Conservation (phyloP, 441 rosid genomes). For the Eutrema salsugineum region DNA sequence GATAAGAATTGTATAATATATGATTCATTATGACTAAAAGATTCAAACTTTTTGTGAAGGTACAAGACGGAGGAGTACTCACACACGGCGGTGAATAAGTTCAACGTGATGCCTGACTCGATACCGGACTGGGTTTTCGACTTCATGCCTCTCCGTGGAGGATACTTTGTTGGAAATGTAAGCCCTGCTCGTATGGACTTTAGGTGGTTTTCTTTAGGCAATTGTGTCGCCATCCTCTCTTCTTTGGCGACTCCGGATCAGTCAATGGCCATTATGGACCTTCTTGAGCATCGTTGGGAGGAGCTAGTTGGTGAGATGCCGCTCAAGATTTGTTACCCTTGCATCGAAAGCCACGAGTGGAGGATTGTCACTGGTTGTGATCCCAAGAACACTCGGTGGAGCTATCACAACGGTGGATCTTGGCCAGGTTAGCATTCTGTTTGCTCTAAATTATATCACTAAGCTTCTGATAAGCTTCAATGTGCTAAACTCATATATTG, state of each 20-base stretch:
- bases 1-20: background rate
- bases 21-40: background rate
- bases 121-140: constrained; percentile 94
- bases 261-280: constrained; percentile 92
- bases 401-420: constrained; percentile 97
- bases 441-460: background rate
- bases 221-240: constrained; percentile 79
- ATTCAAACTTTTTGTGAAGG: constrained; percentile 31
- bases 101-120: constrained; percentile 91
- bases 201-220: constrained; percentile 90
- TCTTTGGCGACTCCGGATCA: constrained; percentile 93
- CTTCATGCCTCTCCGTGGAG: constrained; percentile 93
- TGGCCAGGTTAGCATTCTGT: constrained; percentile 83
- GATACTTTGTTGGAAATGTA: constrained; percentile 88
- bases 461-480: too few relatives aligned
- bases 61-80: constrained; percentile 97
- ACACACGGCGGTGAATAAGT: constrained; percentile 91
- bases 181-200: constrained; percentile 98
- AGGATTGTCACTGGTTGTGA: constrained; percentile 82
- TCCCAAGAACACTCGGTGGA: constrained; percentile 94
- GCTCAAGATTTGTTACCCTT: constrained; percentile 79
- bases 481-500: too few relatives aligned
- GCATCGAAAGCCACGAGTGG: constrained; percentile 87
- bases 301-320: constrained; percentile 98
- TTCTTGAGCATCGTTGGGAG: constrained; percentile 92